Base-by-base conservation (phyloP, 495 filamentous ascomycete genomes). In the Glutinoglossum americanum region DNA sequence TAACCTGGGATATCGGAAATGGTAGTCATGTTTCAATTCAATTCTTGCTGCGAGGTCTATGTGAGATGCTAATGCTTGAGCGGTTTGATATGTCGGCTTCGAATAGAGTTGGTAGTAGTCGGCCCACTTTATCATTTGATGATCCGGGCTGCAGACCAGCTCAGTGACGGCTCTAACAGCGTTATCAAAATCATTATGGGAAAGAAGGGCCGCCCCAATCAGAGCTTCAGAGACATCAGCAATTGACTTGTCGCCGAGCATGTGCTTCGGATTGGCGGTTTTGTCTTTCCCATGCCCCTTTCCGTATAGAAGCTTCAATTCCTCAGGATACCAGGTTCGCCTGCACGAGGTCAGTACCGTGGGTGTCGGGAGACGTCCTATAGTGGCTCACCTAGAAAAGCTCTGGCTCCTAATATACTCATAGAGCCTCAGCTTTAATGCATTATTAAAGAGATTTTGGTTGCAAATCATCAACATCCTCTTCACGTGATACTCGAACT, bases 171-270 rank as follows among this genome's bases (percentile, higher is more conserved):
- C 87, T 65, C 81, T 77, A 39, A 93, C 81, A 15, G 93, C 89
- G 66, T 82, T 73, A 63, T 95, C 84, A 64, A 89, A 85, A 55
- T 76, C 67, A 0, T 73, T 66, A 47, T 72, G 62, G 15, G 76
- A 79, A 9, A 95, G 72, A 47, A 94, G 76, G 0, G 92, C 82
- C 4, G 89, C 92, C 17, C 89, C 92, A 56, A 98, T 97, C 60
- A 97, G 65, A 2, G 92, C 92, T 67, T 98, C 92, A 59, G 87
- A 94, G 21, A 98, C 89, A 70, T 98, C 92, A n/a, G 92, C 92
- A 65, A 95, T 84, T 3, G 86, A 81, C 69, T 98, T 98, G 64
- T 94, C 85, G 2, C 79, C 84, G 6, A 98, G 77, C 0, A 70
- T 64, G 63, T 96, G 90, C 23, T 71, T 75, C n/a, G 69, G 64